Base-by-base conservation (phyloP, 1,139 yeast genomes). In the Wickerhamomyces sp. region DNA sequence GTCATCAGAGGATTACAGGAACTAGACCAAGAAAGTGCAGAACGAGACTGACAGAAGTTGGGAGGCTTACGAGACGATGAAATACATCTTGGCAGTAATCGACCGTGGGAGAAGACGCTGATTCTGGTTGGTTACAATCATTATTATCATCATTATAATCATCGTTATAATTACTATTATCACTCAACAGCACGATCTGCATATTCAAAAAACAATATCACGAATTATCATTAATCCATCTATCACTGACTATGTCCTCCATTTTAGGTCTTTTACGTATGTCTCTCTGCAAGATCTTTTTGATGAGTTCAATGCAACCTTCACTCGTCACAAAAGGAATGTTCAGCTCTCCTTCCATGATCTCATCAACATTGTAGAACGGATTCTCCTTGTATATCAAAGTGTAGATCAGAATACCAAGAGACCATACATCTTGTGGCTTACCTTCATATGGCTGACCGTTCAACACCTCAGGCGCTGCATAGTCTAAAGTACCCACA, bases 401-500 rank as follows among this genome's bases (percentile, higher is more conserved):
- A 0, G 96, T 91, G 62, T 88, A 91, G 16, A 91, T 63, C 41
- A 91, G 65, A 16, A 91, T 84, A 2, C 98, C 98, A 52, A 89
- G 67, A 0, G 97, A 96, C 98, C 98, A 91, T 2, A 89, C 79
- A 59, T 91, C 98, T 58, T 91, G 98, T 0, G 95, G 91, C 55
- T 76, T 81, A 16, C 98, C 98, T 38, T 78, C 86, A 54, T 91
- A 91, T 21, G 88, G 82, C 40, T 79, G 80, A 8, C 97, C 98
- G 35, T 80, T 72, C 23, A 91, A 67, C 1, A 91, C 96, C 59
- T 91, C 98, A 0, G 98, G 97, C 0, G 96, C 93, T 0, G 97
- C 97, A 58, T 89, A 91, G 58, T 91, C 97, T 27, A 91, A 78
- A 0, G 98, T 91, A 3, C 98, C 98, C 2, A 91, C 97, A 62